These are phyloP conservation scores for Lactarius deliciosus DNA, from an alignment of 768 basidiomycete species.

Conservation along the genomic window DNA sequence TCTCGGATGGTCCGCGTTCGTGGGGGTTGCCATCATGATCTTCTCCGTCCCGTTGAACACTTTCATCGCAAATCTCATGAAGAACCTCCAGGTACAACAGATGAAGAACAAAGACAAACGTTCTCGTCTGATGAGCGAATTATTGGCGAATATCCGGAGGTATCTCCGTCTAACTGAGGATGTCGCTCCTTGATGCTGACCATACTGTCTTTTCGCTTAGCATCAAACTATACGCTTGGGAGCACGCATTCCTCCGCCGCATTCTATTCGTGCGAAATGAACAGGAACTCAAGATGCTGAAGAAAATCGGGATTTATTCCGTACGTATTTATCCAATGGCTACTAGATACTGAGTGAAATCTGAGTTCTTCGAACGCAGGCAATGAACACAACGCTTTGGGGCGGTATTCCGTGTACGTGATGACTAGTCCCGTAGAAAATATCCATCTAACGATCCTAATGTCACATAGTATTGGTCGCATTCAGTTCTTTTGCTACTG, in stretches of 20 bases:
- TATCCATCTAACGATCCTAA: conserved; percentile 12
- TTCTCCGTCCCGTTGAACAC: conserved; percentile 76
- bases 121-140: conserved; percentile 86
- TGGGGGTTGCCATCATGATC: conserved; percentile 88
- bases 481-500: conserved; percentile 78
- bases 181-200: conserved; percentile 1
- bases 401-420: conserved; percentile 56
- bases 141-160: conserved; percentile 91
- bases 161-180: conserved; percentile 25
- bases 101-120: conserved; percentile 92
- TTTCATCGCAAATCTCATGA: conserved; percentile 64
- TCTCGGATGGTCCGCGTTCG: conserved; percentile 88
- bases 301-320: conserved; percentile 75
- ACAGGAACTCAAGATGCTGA: conserved; percentile 76
- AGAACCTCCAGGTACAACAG: conserved; percentile 78
- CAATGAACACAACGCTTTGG: conserved; percentile 65
- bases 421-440: neutral
- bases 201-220: conserved; percentile 38
- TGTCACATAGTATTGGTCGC: conserved; percentile 58
- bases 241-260: conserved; percentile 80
- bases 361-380: conserved; percentile 36
- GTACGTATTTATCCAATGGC: conserved; percentile 40
- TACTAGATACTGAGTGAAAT: neutral
- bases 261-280: conserved; percentile 81
- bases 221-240: conserved; percentile 94